Base-by-base conservation (phyloP, 2,329 filamentous ascomycete species). In the Curvularia verruculosa region DNA sequence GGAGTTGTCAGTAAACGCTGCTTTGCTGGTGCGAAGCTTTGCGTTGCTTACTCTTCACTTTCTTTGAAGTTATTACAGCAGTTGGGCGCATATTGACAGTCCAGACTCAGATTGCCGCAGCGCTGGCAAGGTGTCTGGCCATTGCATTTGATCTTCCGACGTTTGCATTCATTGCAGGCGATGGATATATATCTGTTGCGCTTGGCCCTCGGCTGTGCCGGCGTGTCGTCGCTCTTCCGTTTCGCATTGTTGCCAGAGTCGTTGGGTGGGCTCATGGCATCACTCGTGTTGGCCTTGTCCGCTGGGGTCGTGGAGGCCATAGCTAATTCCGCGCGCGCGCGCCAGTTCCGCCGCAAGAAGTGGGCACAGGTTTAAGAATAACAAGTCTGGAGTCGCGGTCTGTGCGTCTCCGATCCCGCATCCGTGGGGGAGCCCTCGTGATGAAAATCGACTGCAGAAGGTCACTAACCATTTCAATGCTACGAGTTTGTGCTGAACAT, bases 21-120 rank as follows among this genome's bases (percentile, higher is more conserved):
- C n/a, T 26, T 37, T 26, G 15, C 6, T 9, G n/a, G n/a, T 19
- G 23, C 28, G n/a, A 13, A 9, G n/a, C 21, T n/a, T n/a, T 19
- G 15, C 26, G 21, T 24, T 34, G 18, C 36, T 12, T 24, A 47
- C 81, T 58, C 75, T 84, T 96, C 91, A 45, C 92, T 92, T 69
- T 97, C 93, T 76, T 94, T 95, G 83, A 96, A 92, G 75, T 86
- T 92, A 80, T 86, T 93, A 74, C 86, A 88, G 78, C 86, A 88
- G 69, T 88, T 89, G 5, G 86, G 85, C 58, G 85, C 84, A 78
- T 89, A 89, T 56, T 85, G 77, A 70, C 84, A 89, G 70, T 87
- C 85, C 57, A 88, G 79, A 56, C 80, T 82, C 53, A 88, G 78
- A 73, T 87, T 87, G 24, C 85, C 86, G 73, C 86, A 89, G 63